phyloP scores from a whole-genome alignment of 495 filamentous ascomycete genomes.

The Lichina pygmaea region DNA sequence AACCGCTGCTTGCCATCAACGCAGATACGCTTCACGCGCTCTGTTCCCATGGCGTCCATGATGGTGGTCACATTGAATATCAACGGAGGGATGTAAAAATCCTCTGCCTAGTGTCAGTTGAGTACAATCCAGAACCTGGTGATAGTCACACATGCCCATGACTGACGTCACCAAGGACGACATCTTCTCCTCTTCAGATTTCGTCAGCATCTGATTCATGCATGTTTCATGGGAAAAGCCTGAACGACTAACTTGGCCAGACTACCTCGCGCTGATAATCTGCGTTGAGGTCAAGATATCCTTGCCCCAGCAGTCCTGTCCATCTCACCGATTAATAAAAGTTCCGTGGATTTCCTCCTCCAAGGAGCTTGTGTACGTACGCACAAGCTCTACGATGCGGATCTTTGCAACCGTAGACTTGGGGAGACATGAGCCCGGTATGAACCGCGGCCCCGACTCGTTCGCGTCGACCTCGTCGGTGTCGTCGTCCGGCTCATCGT shows the following conservation, averaged over 20 bases:
- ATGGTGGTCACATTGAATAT: constrained; percentile 17
- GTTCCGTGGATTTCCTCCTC: no score
- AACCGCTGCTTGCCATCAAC: constrained; percentile 25
- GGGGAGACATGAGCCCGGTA: no score
- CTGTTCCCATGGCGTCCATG: constrained; percentile 1
- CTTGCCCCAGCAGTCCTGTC: constrained; percentile 12
- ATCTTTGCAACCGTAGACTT: neutral
- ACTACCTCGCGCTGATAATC: constrained; percentile 23
- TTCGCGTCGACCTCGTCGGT: no score
- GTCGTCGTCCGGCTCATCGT: neutral
- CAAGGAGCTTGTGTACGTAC: neutral
- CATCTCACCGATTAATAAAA: neutral
- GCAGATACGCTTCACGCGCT: constrained; percentile 9
- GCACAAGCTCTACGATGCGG: neutral
- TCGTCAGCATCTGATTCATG: no score
- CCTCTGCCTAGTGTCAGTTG: constrained; percentile 7
- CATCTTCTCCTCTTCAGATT: no score
- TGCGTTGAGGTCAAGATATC: constrained; percentile 16
- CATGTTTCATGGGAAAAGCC: no score
- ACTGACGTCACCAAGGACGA: no score
- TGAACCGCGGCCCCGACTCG: no score
- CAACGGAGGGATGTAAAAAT: constrained; percentile 21
- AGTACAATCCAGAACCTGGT: neutral
- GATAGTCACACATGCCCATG: no score
- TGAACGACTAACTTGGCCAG: constrained; percentile 11